Evolutionary conservation across 257 asterid species (phyloP), one percentile per base, ranked within the genome.

Genomic region (Petrea volubilis): DNA sequence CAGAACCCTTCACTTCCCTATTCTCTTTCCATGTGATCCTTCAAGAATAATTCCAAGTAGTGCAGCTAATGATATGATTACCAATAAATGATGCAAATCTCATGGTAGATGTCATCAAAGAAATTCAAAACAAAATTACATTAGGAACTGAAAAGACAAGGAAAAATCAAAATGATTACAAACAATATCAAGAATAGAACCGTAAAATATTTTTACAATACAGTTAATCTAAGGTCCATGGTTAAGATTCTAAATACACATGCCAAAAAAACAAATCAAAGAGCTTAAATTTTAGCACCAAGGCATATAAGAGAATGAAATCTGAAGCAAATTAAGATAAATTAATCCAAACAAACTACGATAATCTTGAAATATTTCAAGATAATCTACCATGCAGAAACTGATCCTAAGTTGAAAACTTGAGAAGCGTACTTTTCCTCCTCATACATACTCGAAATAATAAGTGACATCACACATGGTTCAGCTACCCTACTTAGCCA

Each of bases 211-310:
- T 28, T 4, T 31, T 36, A 57, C 60, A 44, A 77, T 21, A 56
- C 49, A 33, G 5, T 36, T 14, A 7, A 51, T 27, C 41, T 11
- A 25, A 50, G 25, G 20, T 36, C 68, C 66, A 51, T 4, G 34
- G 18, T 18, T 27, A 57, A 41, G 51, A 41, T 20, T 57, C 41
- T 12, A 40, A 36, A 40, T 12, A 62, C 66, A 8, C 27, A 21
- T 36, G 72, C 76, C n/a, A 44, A 53, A 44, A 53, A 63, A 66
- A 18, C 69, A 56, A 33, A 60, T 40, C 24, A 27, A 10, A 36
- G 36, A 4, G 31, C 64, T 28, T 28, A 10, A 57, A 2, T 62
- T 56, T 14, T 47, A 5, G 58, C 63, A 68, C 64, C 36, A 60
- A 61, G 27, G 41, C 13, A 17, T 6, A 25, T 17, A 60, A 14